Base-by-base conservation (phyloP, 2,329 filamentous ascomycete species). In the Penicillium sp. region DNA sequence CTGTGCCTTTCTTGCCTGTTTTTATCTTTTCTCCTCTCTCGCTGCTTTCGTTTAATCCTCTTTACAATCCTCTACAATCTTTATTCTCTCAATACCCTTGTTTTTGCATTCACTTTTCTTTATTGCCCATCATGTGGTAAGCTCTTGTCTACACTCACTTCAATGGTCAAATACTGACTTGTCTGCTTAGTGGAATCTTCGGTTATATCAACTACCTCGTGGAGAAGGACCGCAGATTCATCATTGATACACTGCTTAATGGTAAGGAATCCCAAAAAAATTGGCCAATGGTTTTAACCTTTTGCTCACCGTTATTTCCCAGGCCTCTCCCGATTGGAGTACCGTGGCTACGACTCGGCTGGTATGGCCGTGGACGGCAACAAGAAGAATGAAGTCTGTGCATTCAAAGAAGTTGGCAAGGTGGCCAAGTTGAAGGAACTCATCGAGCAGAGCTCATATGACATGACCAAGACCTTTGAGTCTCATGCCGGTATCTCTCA, bases 351-450 rank as follows among this genome's bases (percentile, higher is more conserved):
- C 79, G 94, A 99, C 79, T 97, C 94, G 64, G 93, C 94, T 62
- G 94, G 94, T 82, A 84, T 99, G 65, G 93, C 93, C 66, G 81
- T 99, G 70, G 94, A 99, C 76, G 94, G 94, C 63, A 90, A 99
- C 84, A 97, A 97, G 87, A 96, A 94, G 84, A 96, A 96, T 72
- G 91, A 97, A 81, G 92, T 97, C 67, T 86, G 91, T 66, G 93
- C 94, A 63, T 97, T 92, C 86, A 99, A 99, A 85, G 94, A 97
- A 83, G 94, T 99, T 63, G 94, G 94, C 83, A 99, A 99, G 87
- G 94, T 99, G 62, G 91, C 89, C 77, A 96, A 96, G 82, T 85
- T 99, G 76, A 96, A 90, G 85, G 83, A 93, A 81, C 89, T 97
- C 77, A 93, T 97, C 70, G 91, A 89, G 56, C 86, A 90, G 76